A percentile compares a stretch with the other conserved stretches of the same genome.
phyloP scores from a whole-genome alignment of 345 rosid genomes.

The Citrus mangshanensis region DNA sequence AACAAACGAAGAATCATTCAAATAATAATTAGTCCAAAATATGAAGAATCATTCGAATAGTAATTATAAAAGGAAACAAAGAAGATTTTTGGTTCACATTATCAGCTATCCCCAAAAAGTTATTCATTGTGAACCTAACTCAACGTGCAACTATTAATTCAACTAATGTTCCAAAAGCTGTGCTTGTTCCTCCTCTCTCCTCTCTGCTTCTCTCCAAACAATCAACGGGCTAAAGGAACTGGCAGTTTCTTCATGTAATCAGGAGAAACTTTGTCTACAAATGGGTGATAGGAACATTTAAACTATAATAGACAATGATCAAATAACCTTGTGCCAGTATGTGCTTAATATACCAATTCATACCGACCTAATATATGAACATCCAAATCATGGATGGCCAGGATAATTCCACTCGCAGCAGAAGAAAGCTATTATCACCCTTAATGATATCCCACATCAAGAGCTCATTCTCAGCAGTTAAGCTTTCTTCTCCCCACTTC shows the following conservation, averaged over 20 bases:
- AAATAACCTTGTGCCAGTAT: not conserved
- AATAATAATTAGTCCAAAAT: not conserved
- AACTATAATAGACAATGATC: not conserved
- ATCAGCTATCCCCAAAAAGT: not conserved
- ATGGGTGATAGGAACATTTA: not conserved
- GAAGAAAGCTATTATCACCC: not conserved
- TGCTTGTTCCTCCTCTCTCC: not conserved
- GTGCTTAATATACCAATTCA: not conserved
- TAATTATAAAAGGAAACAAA: not conserved
- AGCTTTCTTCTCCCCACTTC: not conserved
- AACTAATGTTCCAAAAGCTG: not conserved
- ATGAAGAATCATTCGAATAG: not conserved
- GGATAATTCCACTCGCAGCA: not conserved
- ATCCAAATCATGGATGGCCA: not conserved
- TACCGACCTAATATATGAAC: not conserved
- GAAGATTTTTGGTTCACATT: not conserved
- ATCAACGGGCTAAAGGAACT: not conserved
- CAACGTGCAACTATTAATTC: not conserved
- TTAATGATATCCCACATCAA: not conserved
- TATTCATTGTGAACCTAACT: not conserved
- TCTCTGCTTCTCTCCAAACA: not conserved
- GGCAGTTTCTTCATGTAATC: not conserved
- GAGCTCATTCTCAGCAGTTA: not conserved
- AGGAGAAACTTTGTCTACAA: not conserved
- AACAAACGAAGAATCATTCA: not conserved